Evolutionary conservation across 176 grass and related monocot genomes (phyloP).

Genomic region (Poa annua): DNA sequence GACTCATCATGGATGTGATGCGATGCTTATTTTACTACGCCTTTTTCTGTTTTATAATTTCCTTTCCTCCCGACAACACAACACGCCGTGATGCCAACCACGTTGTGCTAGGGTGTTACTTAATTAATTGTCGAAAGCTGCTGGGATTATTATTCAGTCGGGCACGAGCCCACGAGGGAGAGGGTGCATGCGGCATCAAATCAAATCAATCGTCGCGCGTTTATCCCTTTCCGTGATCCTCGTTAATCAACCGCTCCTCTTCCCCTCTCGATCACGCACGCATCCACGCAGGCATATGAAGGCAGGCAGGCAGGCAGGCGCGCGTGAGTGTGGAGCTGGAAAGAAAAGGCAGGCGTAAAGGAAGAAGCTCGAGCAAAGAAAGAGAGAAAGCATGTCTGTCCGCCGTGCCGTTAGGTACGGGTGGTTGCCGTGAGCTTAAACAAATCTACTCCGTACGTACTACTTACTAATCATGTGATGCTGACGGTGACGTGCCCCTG

Average conservation of each 20-base stretch:
- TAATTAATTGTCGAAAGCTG: background rate
- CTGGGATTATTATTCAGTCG: background rate
- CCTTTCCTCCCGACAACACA: background rate
- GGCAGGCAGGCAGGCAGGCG: background rate
- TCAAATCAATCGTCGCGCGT: too few relatives aligned
- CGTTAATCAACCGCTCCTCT: background rate
- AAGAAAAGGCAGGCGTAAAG: constrained; percentile 29
- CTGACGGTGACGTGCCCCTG: background rate
- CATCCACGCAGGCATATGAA: too few relatives aligned
- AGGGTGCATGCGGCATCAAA: background rate
- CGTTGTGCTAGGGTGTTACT: background rate
- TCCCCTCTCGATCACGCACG: too few relatives aligned
- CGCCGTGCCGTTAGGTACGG: constrained; percentile 13
- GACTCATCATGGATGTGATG: background rate
- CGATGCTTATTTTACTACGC: background rate
- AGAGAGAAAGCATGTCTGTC: background rate
- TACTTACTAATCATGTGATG: constrained; percentile 1
- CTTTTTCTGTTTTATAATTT: background rate
- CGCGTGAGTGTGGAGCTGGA: constrained; percentile 14
- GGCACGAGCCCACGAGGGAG: background rate
- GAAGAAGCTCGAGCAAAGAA: background rate
- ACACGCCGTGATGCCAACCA: background rate
- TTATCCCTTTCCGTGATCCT: background rate
- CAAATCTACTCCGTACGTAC: background rate
- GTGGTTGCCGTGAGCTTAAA: background rate